A percentile compares a stretch with the other conserved stretches of the same genome.
These are phyloP conservation scores for Thelephora terrestris DNA, from an alignment of 1,284 basidiomycete species.

Conservation along the genomic window DNA sequence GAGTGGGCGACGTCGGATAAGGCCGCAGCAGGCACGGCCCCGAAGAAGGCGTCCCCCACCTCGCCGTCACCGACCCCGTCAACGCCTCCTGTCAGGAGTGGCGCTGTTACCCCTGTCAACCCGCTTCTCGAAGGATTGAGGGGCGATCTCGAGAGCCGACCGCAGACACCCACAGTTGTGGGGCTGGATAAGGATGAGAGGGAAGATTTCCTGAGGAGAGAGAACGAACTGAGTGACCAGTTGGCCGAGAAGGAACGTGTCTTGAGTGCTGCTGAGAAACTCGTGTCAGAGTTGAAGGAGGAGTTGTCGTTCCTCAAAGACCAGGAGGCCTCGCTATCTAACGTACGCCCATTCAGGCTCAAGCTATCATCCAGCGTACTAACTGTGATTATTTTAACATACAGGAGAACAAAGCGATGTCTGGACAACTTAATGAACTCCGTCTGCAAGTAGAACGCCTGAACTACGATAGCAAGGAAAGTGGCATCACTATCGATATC, in stretches of 20 bases:
- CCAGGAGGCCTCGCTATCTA: conserved; percentile 70
- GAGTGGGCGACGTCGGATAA: conserved; percentile 78
- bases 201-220: conserved; percentile 92
- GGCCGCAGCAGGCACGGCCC: conserved; percentile 29
- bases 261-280: conserved; percentile 65
- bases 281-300: conserved; percentile 78
- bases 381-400: conserved; percentile 4
- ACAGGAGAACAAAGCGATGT: conserved; percentile 89
- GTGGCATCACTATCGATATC: conserved; percentile 90
- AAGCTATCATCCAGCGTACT: conserved; percentile 1
- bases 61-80: conserved; percentile 43
- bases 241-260: conserved; percentile 87
- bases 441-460: conserved; percentile 87
- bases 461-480: conserved; percentile 94
- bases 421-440: conserved; percentile 84
- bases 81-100: conserved; percentile 45
- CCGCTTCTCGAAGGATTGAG: conserved; percentile 71
- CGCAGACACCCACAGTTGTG: conserved; percentile 78
- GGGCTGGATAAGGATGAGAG: conserved; percentile 93
- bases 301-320: conserved; percentile 86
- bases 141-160: conserved; percentile 66
- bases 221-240: conserved; percentile 94
- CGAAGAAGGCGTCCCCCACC: conserved; percentile 56
- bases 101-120: conserved; percentile 66
- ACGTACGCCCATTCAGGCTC: conserved; percentile 34